Base-by-base conservation (phyloP, 306 rosid species). In the Spatholobus suberectus region DNA sequence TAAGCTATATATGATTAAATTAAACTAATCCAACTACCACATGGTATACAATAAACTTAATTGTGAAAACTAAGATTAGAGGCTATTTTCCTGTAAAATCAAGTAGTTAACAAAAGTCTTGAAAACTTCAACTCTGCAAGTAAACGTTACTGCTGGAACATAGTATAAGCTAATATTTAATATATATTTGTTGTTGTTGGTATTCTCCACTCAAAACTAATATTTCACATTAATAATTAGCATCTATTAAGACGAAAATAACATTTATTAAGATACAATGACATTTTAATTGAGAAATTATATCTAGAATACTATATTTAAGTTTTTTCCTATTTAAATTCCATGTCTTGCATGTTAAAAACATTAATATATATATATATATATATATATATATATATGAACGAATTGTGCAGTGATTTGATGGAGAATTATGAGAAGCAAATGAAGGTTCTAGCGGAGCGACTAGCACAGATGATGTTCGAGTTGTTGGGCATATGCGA, bases 391-490 rank as follows among this genome's bases (percentile, higher is more conserved):
- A n/a, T n/a, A n/a, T n/a, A n/a, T 15, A 14, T 47, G 9, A 47
- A 47, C 0, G 2, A 15, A 14, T n/a, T 61, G 17, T 57, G 72
- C 83, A 93, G 96, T 24, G 92, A 88, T 5, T 38, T 51, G 18
- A 89, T 90, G 87, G 91, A 85, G 74, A 71, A 75, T 5, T 94
- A 88, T 71, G 88, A 92, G 83, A 88, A 63, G 71, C 70, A 90
- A 71, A 89, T 91, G 97, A 94, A 76, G 88, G 40, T 14, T 4
- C 34, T 94, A 44, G 76, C 90, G 0, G 93, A 88, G 82, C 14
- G 84, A 77, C 65, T 94, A 51, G 76, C 71, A 14, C 8, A 43
- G 34, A 65, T 80, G 34, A 78, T 90, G 44, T 52, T 91, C 2
- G 68, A 67, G 0, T 63, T 46, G 21, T 35, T 91, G 66, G 73